Evolutionary conservation across 495 filamentous ascomycete species (phyloP), one percentile per base, ranked within the genome.

Genomic region (Friedmanniomyces simplex): DNA sequence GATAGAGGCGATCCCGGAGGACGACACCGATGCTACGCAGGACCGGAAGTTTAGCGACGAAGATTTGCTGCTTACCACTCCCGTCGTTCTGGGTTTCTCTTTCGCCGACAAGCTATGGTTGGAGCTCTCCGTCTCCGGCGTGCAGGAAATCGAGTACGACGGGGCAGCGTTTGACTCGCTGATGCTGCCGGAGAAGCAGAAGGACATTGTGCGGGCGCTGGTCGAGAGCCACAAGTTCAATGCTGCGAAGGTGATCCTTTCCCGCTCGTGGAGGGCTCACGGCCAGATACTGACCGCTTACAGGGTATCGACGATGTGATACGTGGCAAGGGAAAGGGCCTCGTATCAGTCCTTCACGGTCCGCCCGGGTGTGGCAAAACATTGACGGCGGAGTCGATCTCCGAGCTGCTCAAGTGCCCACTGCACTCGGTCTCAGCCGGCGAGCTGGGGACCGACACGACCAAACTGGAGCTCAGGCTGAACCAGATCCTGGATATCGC

Each of bases 21-120:
- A 43, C 18, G 14, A 16, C 39, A 43, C 39, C 14, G 5, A 5
- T 0, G 69, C 69, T 36, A 62, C 66, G 16, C 65, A 71, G 18
- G 71, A 72, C 25, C 72, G 76, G 8, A 52, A 20, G 11, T 93
- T 94, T 69, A 87, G 77, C 1, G 89, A 93, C 50, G 88, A 91
- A 60, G 88, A 96, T 66, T 83, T 93, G 24, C 77, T 95, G 14
- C 86, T 93, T 39, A 83, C 88, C n/a, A 89, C 84, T n/a, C 89
- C 90, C 0, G 86, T 95, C 4, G 86, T 93, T 0, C 77, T 93
- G n/a, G 91, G 91, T n/a, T 96, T 94, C 64, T 82, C 88, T 11
- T 95, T 96, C 39, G 39, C 39, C 14, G 14, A 43, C 39, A 43
- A 43, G 39, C 39, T 43, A 13, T 96, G 90, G 91, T 79, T 95